phyloP scores from a whole-genome alignment of 768 basidiomycete genomes.

The Rhodotorula diobovata region DNA sequence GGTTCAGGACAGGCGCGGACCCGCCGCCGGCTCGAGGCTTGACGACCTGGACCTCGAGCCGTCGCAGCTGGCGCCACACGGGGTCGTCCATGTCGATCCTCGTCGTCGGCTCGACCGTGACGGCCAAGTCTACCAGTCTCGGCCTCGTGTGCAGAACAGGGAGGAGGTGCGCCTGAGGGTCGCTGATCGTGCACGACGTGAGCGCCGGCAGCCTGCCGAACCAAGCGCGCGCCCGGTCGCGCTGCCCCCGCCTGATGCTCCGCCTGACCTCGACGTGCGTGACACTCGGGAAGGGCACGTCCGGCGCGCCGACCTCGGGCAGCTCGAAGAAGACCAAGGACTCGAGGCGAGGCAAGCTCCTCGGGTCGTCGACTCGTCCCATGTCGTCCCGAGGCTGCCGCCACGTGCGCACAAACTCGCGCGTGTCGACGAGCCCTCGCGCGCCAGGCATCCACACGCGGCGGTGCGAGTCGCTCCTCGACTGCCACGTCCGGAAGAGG shows the following conservation, averaged over 20 bases:
- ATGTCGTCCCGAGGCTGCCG: neutral
- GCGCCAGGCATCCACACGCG: neutral
- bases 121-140: neutral
- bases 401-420: neutral
- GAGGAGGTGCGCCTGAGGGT: neutral
- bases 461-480: neutral
- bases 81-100: neutral
- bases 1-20: too few relatives aligned
- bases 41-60: neutral
- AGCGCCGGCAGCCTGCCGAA: neutral
- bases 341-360: neutral
- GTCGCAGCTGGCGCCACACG: neutral
- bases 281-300: neutral
- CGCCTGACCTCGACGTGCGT: neutral
- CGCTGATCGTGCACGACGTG: neutral
- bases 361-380: too few relatives aligned
- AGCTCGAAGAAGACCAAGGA: too few relatives aligned
- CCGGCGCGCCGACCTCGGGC: too few relatives aligned
- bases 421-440: neutral
- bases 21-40: neutral
- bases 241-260: too few relatives aligned
- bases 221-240: neutral
- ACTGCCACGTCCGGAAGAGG: neutral
- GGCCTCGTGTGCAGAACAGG: neutral
- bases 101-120: neutral